Conservation (phyloP, 2,329 filamentous ascomycete species). For the Ceratocystis diversiconidia region DNA sequence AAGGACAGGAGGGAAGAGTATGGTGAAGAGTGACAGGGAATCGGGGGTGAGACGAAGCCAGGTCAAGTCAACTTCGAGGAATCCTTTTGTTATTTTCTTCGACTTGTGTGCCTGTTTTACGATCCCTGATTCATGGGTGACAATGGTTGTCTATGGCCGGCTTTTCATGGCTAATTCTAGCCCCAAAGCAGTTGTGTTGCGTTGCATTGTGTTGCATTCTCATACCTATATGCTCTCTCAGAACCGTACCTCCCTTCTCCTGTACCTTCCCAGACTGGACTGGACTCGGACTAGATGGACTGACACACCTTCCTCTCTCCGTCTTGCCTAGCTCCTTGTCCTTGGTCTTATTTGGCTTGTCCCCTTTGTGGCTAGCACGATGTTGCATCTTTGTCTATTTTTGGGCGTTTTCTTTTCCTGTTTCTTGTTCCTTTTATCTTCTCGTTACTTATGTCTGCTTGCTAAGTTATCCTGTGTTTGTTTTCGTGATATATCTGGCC, state of each 20-base stretch:
- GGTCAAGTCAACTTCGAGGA: no score
- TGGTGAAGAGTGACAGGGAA: neutral
- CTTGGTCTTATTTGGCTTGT: neutral
- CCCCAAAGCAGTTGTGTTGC: no score
- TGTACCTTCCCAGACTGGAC: no score
- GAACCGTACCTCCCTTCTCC: neutral
- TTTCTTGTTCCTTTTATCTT: neutral
- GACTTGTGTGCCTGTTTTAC: no score
- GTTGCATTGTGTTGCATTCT: no score
- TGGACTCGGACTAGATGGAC: no score
- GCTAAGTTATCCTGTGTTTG: constrained; percentile 3
- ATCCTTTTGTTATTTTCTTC: no score
- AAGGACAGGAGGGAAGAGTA: neutral
- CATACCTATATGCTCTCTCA: no score
- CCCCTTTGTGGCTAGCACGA: neutral
- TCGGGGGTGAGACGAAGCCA: no score
- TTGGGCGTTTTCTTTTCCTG: constrained; percentile 9
- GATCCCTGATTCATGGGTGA: no score
- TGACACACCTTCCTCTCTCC: no score
- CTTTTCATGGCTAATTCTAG: neutral
- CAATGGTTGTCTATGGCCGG: neutral
- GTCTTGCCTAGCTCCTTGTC: neutral
- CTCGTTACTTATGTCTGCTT: neutral
- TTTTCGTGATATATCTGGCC: neutral
- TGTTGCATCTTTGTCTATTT: constrained; percentile 8